Evolutionary conservation across 352 stramenopile species (phyloP).

Genomic region (Chrysophaeum taylorii): DNA sequence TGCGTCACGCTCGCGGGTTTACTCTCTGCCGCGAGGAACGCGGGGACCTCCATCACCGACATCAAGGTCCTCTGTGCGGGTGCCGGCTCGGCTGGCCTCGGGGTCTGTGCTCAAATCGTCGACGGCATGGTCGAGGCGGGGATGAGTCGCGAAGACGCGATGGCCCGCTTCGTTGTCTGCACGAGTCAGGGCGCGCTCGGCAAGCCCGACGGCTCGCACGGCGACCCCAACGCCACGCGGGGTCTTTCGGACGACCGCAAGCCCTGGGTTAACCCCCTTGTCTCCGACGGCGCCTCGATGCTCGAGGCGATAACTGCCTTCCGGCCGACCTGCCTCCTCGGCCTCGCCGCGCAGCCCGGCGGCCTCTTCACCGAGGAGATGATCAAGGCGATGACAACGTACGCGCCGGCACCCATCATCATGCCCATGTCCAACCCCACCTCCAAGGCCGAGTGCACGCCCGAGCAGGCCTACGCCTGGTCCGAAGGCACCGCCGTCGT

Average conservation of each 20-base stretch:
- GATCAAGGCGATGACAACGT: constrained; percentile 73
- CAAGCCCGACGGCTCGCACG: too few relatives aligned
- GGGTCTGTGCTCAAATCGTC: too few relatives aligned
- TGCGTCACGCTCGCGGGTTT: constrained; percentile 73
- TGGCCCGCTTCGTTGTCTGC: too few relatives aligned
- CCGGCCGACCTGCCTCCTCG: constrained; percentile 77
- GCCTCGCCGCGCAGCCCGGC: constrained; percentile 75
- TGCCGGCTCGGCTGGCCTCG: too few relatives aligned
- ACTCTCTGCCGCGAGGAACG: too few relatives aligned
- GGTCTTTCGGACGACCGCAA: too few relatives aligned
- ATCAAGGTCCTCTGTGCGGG: too few relatives aligned
- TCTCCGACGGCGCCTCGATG: constrained; percentile 45
- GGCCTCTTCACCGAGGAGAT: constrained; percentile 73
- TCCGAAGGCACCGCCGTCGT: constrained; percentile 77
- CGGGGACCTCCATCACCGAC: too few relatives aligned
- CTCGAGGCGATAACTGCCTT: constrained; percentile 63
- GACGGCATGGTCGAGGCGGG: too few relatives aligned
- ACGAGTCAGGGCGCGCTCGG: too few relatives aligned
- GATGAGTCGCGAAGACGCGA: too few relatives aligned
- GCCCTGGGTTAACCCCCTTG: constrained; percentile 67
- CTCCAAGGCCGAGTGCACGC: constrained; percentile 79
- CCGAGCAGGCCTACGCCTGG: constrained; percentile 76
- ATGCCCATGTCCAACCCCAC: constrained; percentile 90
- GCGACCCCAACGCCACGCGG: too few relatives aligned
- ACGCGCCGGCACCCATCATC: constrained; percentile 72